Base-by-base conservation (phyloP, 2,329 filamentous ascomycete species). In the Diplocarpon rosae region DNA sequence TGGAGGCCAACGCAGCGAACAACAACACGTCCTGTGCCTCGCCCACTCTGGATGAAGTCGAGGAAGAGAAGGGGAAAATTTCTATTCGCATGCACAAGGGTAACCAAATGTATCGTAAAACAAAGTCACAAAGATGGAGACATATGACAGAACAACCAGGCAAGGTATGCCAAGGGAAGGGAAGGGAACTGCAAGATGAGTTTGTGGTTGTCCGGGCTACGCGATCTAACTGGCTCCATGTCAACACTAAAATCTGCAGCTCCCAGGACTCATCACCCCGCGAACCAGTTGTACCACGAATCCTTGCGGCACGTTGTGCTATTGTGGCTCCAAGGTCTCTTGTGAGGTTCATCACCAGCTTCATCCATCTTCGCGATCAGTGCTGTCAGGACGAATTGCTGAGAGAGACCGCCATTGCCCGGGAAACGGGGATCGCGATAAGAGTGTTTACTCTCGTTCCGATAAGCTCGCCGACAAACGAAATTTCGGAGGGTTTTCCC, bases 241-340 rank as follows among this genome's bases (percentile, higher is more conserved):
- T 38, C 37, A 38, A 30, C 37, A 39, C 38, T 40, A 40, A 30
- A 40, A 27, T 24, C 38, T 40, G 38, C 38, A 40, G 38, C 38
- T 31, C 30, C 29, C 20, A 33, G 14, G 28, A 33, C 38, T 40
- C 38, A 30, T 40, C 38, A 40, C 38, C 38, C 38, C 14, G 38
- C 38, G 38, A 40, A 40, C 38, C 38, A 33, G 29, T 3, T 5
- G 30, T 32, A 32, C 30, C 30, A 32, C 30, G 30, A 32, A 39
- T 39, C 37, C 37, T 39, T 39, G 37, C 27, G 37, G 30, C n/a
- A 17, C 31, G 34, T 32, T 29, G 10, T n/a, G 20, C 33, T 20
- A 15, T 30, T 32, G 17, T 41, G 31, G 32, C 31, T 20, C 30
- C 29, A 24, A 34, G 39, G 30, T 41, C 28, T 13, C 14, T 35